These are phyloP conservation scores for Amyloporia xantha DNA, from an alignment of 768 basidiomycete species.

Conservation along the genomic window DNA sequence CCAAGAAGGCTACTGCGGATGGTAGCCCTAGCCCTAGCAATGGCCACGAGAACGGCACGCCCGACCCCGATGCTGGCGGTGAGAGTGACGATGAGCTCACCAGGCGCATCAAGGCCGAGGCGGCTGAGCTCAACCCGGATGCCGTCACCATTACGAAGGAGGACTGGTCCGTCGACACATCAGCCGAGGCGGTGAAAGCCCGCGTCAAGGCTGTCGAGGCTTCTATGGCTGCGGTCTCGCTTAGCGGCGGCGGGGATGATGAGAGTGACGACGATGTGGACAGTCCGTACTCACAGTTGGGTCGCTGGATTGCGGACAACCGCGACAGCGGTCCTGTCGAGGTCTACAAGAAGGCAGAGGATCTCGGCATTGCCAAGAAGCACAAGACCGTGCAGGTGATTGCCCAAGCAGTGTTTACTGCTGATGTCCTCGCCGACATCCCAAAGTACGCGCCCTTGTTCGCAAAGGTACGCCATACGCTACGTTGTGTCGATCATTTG, in stretches of 20 bases:
- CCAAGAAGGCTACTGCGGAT: slow-evolving; percentile 43
- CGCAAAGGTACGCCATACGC: slow-evolving; percentile 66
- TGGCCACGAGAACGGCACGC: slow-evolving; percentile 33
- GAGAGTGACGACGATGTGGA: slow-evolving; percentile 84
- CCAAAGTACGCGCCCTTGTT: slow-evolving; percentile 61
- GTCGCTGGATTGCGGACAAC: slow-evolving; percentile 79
- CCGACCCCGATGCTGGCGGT: slow-evolving; percentile 38
- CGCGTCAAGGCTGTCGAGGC: slow-evolving; percentile 68
- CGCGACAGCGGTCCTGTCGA: slow-evolving; percentile 51
- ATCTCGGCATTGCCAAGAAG: slow-evolving; percentile 89
- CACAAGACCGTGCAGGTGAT: slow-evolving; percentile 84
- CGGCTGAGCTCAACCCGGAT: slow-evolving; percentile 64
- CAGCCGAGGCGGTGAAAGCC: slow-evolving; percentile 79
- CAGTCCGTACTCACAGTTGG: slow-evolving; percentile 80
- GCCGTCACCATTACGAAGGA: slow-evolving; percentile 51
- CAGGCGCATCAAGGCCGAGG: slow-evolving; percentile 87
- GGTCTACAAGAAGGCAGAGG: slow-evolving; percentile 85
- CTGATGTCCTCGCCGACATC: slow-evolving; percentile 60
- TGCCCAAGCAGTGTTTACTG: slow-evolving; percentile 78
- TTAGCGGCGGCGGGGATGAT: slow-evolving; percentile 62
- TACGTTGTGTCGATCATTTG: too few species aligned
- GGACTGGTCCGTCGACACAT: slow-evolving; percentile 91
- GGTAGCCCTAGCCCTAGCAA: slow-evolving; percentile 33
- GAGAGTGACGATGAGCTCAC: slow-evolving; percentile 88
- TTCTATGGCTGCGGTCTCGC: slow-evolving; percentile 45